Evolutionary conservation across 768 basidiomycete genomes (phyloP).

Genomic region (Fistulinella prunicolor): DNA sequence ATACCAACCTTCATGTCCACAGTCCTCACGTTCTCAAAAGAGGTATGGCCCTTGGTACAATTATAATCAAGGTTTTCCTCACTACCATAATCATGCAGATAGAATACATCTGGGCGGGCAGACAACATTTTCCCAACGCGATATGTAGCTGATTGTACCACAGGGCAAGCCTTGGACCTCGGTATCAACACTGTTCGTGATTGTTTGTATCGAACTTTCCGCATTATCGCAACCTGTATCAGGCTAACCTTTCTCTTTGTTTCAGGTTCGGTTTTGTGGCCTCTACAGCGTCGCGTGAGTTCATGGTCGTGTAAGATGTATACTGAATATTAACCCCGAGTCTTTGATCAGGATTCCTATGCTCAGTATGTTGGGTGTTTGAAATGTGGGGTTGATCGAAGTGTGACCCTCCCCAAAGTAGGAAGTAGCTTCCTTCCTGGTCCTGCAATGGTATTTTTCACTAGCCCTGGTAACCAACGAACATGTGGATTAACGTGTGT

Average conservation of each 20-base stretch:
- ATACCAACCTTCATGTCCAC: not conserved
- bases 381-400: not conserved
- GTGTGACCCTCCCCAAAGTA: not conserved
- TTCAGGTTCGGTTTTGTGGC: slow-evolving; percentile 9
- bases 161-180: slow-evolving; percentile 8
- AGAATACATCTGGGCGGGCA: slow-evolving; percentile 13
- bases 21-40: slow-evolving; percentile 10
- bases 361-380: not conserved
- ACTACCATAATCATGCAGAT: not conserved
- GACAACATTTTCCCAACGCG: not conserved
- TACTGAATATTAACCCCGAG: not conserved
- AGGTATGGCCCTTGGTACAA: not conserved
- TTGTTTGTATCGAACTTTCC: not conserved
- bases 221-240: not conserved
- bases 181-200: slow-evolving; percentile 6
- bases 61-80: not conserved
- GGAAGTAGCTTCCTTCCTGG: not conserved
- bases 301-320: not conserved
- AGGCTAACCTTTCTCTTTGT: not conserved
- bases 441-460: not conserved
- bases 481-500: not conserved
- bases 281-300: slow-evolving; percentile 1
- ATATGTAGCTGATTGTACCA: not conserved
- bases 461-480: not conserved
- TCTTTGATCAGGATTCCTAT: not conserved